Evolutionary conservation across 2,329 filamentous ascomycete genomes (phyloP).

Genomic region (Botrytis deweyae): DNA sequence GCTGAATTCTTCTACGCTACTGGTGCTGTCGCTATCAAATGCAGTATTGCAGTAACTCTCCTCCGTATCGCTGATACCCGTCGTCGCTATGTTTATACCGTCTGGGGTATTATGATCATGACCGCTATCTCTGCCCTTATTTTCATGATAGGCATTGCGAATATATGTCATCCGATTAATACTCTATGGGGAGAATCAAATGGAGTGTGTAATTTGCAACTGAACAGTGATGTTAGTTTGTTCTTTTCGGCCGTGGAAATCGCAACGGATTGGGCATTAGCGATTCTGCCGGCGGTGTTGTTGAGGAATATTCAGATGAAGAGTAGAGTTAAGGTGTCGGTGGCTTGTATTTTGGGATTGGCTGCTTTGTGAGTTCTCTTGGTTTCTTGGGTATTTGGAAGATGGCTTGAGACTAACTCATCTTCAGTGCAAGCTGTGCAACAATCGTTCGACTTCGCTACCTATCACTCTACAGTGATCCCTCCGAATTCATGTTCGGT

Average conservation of each 20-base stretch:
- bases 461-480: constrained; percentile 44
- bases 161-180: constrained; percentile 39
- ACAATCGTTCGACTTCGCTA: constrained; percentile 47
- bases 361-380: constrained; percentile 41
- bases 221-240: constrained; percentile 40
- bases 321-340: constrained; percentile 41
- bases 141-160: constrained; percentile 37
- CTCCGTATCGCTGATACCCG: constrained; percentile 39
- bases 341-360: constrained; percentile 37
- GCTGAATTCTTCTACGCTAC: constrained; percentile 44
- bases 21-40: constrained; percentile 37
- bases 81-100: constrained; percentile 35
- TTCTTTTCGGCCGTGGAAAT: constrained; percentile 43
- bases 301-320: constrained; percentile 46
- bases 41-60: constrained; percentile 38
- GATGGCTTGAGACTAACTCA: constrained; percentile 19
- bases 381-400: not conserved
- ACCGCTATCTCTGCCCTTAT: constrained; percentile 33
- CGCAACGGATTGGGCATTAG: constrained; percentile 44
- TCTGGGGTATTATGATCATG: constrained; percentile 35
- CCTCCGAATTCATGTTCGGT: constrained; percentile 43
- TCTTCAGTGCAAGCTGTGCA: constrained; percentile 40
- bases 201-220: constrained; percentile 35
- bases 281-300: constrained; percentile 43
- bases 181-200: constrained; percentile 38